Evolutionary conservation across 768 basidiomycete species (phyloP).

Genomic region (Coprinopsis cinerea): DNA sequence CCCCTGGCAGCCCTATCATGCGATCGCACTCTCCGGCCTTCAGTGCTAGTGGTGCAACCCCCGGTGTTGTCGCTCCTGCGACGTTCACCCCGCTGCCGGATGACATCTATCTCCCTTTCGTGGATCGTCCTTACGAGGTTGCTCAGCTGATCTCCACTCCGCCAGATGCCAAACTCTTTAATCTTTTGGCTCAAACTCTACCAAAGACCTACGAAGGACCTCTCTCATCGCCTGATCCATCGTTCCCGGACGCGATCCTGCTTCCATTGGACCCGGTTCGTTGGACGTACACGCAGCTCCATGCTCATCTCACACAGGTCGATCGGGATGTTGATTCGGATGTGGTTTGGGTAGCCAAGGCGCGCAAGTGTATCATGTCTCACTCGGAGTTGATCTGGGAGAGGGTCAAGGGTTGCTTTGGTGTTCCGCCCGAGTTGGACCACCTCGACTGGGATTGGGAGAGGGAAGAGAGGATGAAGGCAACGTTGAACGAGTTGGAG

Average conservation of each 20-base stretch:
- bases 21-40: constrained; percentile 16
- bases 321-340: constrained; percentile 64
- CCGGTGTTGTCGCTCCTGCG: constrained; percentile 32
- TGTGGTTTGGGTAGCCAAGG: constrained; percentile 63
- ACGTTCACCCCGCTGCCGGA: constrained; percentile 73
- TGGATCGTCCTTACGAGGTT: constrained; percentile 79
- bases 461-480: constrained; percentile 16
- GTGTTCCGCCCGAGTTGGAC: constrained; percentile 81
- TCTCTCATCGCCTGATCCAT: constrained; percentile 16
- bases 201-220: constrained; percentile 21
- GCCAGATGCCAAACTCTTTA: constrained; percentile 66
- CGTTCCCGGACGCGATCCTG: constrained; percentile 21
- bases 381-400: constrained; percentile 91
- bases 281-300: constrained; percentile 72
- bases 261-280: constrained; percentile 49
- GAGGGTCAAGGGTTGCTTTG: constrained; percentile 79
- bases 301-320: constrained; percentile 58
- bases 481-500: constrained; percentile 2
- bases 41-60: background rate
- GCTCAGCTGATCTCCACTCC: constrained; percentile 54
- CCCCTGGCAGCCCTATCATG: constrained; percentile 16
- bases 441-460: constrained; percentile 39
- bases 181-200: constrained; percentile 70
- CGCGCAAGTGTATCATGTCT: constrained; percentile 68
- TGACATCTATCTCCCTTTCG: constrained; percentile 79